Evolutionary conservation across 2,329 filamentous ascomycete genomes (phyloP).

Genomic region (Neonectria sp.): DNA sequence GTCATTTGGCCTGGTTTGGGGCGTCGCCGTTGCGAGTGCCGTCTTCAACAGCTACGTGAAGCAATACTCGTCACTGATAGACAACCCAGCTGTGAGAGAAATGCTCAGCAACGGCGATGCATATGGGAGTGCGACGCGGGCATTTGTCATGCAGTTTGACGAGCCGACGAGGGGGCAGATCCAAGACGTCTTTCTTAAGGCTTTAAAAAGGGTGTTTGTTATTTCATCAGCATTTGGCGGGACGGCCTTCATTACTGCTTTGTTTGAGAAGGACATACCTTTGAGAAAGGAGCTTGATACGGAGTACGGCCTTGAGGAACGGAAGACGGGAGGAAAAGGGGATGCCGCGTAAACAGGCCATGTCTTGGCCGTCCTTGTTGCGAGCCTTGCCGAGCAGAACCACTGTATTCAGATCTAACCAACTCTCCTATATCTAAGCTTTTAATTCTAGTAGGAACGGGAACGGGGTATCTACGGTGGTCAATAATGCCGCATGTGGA

Average conservation of each 20-base stretch:
- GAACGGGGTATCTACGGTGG: too few relatives aligned
- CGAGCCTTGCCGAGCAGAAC: too few relatives aligned
- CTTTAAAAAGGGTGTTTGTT: slow-evolving; percentile 41
- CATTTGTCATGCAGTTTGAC: slow-evolving; percentile 41
- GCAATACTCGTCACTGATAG: slow-evolving; percentile 39
- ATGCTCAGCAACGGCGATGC: slow-evolving; percentile 44
- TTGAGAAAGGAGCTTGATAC: slow-evolving; percentile 48
- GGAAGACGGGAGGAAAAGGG: too few relatives aligned
- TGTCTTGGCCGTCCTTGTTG: too few relatives aligned
- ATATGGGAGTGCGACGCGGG: slow-evolving; percentile 46
- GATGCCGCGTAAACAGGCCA: too few relatives aligned
- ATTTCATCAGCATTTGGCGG: slow-evolving; percentile 40
- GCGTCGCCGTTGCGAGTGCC: slow-evolving; percentile 59
- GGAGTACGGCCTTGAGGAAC: slow-evolving; percentile 10
- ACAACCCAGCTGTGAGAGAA: slow-evolving; percentile 27
- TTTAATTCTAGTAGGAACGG: too few relatives aligned
- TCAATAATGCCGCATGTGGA: too few relatives aligned
- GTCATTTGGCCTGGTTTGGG: slow-evolving; percentile 60
- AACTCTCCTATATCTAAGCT: too few relatives aligned
- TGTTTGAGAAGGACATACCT: slow-evolving; percentile 45
- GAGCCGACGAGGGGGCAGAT: slow-evolving; percentile 37
- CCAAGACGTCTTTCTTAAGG: slow-evolving; percentile 40
- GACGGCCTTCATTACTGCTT: slow-evolving; percentile 37
- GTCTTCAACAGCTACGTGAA: slow-evolving; percentile 55
- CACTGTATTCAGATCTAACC: too few relatives aligned